phyloP scores from a whole-genome alignment of 441 rosid genomes.

The Manihot esculenta region DNA sequence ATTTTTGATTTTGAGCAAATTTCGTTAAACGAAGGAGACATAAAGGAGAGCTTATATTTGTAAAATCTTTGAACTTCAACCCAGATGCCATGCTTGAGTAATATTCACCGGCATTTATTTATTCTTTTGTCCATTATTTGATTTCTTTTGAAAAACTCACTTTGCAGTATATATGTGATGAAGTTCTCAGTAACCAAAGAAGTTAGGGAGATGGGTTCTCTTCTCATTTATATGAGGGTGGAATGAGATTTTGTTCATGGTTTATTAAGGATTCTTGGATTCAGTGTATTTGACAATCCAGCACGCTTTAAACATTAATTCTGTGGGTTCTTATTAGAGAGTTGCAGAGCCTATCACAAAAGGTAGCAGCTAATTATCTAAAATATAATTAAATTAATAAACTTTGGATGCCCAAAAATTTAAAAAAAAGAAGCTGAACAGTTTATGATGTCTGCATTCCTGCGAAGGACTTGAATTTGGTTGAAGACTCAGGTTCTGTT shows the following conservation, averaged over 20 bases:
- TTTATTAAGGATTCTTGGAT: conserved; percentile 6
- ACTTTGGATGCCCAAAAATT: not conserved
- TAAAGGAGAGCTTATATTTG: conserved; percentile 83
- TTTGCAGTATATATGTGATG: too few species aligned
- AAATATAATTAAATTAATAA: not conserved
- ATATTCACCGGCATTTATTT: conserved; percentile 1
- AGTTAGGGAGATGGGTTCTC: conserved; percentile 33
- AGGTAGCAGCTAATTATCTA: not conserved
- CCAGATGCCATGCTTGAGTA: conserved; percentile 34
- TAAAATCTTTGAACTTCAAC: conserved; percentile 65
- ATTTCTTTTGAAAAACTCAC: too few species aligned
- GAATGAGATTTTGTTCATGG: conserved; percentile 11
- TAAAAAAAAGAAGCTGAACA: too few species aligned
- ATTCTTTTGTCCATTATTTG: conserved; percentile 17
- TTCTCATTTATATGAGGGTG: not conserved
- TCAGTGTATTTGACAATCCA: conserved; percentile 10
- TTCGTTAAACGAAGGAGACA: conserved; percentile 69
- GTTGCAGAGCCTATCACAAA: not conserved
- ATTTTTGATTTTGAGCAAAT: conserved; percentile 84
- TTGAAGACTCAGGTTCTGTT: conserved; percentile 16
- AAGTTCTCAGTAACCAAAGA: conserved; percentile 12
- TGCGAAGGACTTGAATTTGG: not conserved
- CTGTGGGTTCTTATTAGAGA: too few species aligned
- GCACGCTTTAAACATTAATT: not conserved
- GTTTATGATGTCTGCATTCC: not conserved